A percentile compares a stretch with the other conserved stretches of the same genome.
These are phyloP conservation scores for Acacia pycnantha DNA, from an alignment of 331 rosid species.

Conservation along the genomic window DNA sequence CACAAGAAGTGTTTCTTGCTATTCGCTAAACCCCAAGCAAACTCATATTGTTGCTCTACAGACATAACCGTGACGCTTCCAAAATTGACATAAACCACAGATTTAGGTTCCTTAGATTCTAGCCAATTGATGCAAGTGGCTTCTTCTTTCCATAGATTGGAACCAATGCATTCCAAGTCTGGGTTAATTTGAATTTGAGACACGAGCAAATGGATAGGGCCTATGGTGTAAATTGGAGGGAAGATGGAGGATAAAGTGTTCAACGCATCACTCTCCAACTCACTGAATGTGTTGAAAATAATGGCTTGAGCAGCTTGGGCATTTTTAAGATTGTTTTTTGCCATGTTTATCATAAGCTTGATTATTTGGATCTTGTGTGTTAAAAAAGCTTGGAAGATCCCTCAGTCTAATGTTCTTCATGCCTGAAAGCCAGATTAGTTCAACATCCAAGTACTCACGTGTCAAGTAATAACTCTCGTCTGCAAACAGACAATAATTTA, in stretches of 20 bases:
- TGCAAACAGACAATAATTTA: background rate
- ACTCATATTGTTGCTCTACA: background rate
- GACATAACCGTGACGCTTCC: background rate
- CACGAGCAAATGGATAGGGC: slow-evolving; percentile 3
- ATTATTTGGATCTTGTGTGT: background rate
- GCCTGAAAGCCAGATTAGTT: background rate
- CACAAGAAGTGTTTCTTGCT: background rate
- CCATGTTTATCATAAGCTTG: background rate
- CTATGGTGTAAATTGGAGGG: background rate
- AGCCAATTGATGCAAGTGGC: background rate
- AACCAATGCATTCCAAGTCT: background rate
- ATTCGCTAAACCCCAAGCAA: background rate
- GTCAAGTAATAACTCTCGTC: background rate
- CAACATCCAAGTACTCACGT: background rate
- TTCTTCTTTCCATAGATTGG: slow-evolving; percentile 1
- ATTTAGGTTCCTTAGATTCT: background rate
- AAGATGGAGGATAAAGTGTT: background rate
- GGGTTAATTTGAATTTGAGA: background rate
- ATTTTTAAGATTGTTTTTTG: background rate
- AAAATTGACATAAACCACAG: background rate
- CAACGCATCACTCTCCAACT: background rate
- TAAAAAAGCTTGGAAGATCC: background rate
- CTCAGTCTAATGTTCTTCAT: background rate
- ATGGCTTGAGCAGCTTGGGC: background rate
- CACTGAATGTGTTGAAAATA: background rate